Conservation (phyloP, 495 filamentous ascomycete genomes). For the Letharia columbiana region DNA sequence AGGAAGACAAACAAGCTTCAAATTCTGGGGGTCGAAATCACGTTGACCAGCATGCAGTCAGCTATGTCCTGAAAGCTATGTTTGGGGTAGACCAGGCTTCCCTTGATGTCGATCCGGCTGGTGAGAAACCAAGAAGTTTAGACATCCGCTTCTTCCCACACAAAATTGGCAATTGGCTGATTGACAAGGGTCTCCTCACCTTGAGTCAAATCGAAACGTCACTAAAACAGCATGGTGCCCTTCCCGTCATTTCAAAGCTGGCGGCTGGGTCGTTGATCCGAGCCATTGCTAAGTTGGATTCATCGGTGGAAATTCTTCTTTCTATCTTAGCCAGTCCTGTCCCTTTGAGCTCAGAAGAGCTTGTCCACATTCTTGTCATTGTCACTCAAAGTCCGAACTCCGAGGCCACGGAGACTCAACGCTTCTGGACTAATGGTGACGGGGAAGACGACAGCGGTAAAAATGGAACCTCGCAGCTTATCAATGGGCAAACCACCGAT, state of each 20-base stretch:
- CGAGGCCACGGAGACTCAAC: neutral
- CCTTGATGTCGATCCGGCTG: constrained; percentile 16
- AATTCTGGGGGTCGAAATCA: constrained; percentile 11
- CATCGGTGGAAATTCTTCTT: constrained; percentile 50
- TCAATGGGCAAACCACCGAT: neutral
- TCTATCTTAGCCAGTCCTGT: constrained; percentile 41
- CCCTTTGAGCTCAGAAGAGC: constrained; percentile 39
- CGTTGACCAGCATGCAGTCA: constrained; percentile 37
- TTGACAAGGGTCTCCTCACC: constrained; percentile 53
- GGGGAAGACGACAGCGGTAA: neutral
- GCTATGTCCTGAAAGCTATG: constrained; percentile 47
- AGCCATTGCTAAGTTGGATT: constrained; percentile 51
- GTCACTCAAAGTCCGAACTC: constrained; percentile 23
- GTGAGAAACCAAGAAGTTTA: constrained; percentile 4
- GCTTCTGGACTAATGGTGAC: constrained; percentile 18
- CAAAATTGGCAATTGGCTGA: constrained; percentile 51
- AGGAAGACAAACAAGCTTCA: neutral
- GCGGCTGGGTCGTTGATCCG: constrained; percentile 51
- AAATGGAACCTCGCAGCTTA: constrained; percentile 7
- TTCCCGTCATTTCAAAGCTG: constrained; percentile 30
- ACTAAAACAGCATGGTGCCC: constrained; percentile 41
- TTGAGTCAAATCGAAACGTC: constrained; percentile 52
- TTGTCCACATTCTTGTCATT: constrained; percentile 32
- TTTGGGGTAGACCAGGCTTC: constrained; percentile 35
- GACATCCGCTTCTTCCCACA: constrained; percentile 39